Evolutionary conservation across 768 basidiomycete species (phyloP).

Genomic region (Postia placenta): DNA sequence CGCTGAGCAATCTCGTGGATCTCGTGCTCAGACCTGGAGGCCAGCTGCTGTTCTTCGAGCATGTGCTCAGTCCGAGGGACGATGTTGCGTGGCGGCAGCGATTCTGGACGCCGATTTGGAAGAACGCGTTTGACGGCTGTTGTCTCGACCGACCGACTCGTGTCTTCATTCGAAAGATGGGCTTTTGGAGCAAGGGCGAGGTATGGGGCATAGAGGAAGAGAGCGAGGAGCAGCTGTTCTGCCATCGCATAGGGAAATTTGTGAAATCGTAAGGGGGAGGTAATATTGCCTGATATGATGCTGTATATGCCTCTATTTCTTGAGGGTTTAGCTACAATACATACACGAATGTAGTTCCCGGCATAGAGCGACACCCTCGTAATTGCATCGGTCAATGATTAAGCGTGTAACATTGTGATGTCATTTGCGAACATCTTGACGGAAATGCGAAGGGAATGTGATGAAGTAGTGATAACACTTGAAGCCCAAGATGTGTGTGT

Average conservation of each 20-base stretch:
- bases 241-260: slow-evolving; percentile 53
- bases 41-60: slow-evolving; percentile 62
- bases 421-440: too few species aligned
- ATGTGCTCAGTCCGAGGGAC: slow-evolving; percentile 46
- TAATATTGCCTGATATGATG: too few species aligned
- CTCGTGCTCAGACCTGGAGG: slow-evolving; percentile 62
- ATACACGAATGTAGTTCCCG: too few species aligned
- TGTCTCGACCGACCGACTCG: slow-evolving; percentile 51
- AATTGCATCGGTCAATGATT: too few species aligned
- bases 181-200: slow-evolving; percentile 43
- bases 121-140: slow-evolving; percentile 54
- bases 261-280: too few species aligned
- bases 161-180: slow-evolving; percentile 37
- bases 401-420: too few species aligned
- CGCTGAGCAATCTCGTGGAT: slow-evolving; percentile 38
- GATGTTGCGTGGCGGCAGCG: slow-evolving; percentile 69
- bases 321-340: too few species aligned
- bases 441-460: too few species aligned
- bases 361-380: too few species aligned
- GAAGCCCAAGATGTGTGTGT: too few species aligned
- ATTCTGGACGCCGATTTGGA: slow-evolving; percentile 71
- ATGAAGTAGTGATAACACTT: too few species aligned
- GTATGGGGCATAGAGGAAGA: slow-evolving; percentile 48
- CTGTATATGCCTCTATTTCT: too few species aligned
- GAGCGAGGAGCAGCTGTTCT: slow-evolving; percentile 50